Conservation (phyloP, 2,329 filamentous ascomycete genomes). For the Dactylellina sp. region DNA sequence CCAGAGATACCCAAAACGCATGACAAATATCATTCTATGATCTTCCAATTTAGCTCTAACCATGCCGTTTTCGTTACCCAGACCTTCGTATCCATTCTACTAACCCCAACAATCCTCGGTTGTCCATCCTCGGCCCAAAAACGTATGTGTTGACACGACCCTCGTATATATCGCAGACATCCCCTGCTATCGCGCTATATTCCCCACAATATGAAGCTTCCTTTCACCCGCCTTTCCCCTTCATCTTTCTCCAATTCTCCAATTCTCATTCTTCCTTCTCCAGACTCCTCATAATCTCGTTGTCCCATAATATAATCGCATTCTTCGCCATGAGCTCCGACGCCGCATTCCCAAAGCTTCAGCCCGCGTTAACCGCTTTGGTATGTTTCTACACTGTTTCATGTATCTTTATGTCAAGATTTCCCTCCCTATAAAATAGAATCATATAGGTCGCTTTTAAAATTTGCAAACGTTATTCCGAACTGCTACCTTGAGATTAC, state of each 20-base stretch:
- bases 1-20: too few species aligned
- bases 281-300: neutral
- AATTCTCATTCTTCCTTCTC: neutral
- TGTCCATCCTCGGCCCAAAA: too few species aligned
- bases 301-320: neutral
- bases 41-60: too few species aligned
- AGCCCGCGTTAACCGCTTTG: conserved; percentile 45
- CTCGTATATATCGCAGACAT: neutral
- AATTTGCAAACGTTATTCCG: conserved; percentile 36
- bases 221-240: conserved; percentile 21
- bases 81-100: too few species aligned
- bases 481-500: conserved; percentile 32
- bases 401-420: neutral
- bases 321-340: conserved; percentile 17
- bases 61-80: too few species aligned
- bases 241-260: conserved; percentile 2
- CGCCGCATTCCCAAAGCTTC: conserved; percentile 42
- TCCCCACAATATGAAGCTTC: conserved; percentile 13
- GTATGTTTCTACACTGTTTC: conserved; percentile 4
- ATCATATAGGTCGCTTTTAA: too few species aligned
- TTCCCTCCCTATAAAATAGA: too few species aligned
- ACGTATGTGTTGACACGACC: neutral
- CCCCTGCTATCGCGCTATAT: neutral
- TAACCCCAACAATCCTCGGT: too few species aligned
- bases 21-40: too few species aligned